Percentiles rank a stretch among this genome's conserved stretches.
Evolutionary conservation across 768 basidiomycete genomes (phyloP).

Genomic region (Tremella fuciformis): DNA sequence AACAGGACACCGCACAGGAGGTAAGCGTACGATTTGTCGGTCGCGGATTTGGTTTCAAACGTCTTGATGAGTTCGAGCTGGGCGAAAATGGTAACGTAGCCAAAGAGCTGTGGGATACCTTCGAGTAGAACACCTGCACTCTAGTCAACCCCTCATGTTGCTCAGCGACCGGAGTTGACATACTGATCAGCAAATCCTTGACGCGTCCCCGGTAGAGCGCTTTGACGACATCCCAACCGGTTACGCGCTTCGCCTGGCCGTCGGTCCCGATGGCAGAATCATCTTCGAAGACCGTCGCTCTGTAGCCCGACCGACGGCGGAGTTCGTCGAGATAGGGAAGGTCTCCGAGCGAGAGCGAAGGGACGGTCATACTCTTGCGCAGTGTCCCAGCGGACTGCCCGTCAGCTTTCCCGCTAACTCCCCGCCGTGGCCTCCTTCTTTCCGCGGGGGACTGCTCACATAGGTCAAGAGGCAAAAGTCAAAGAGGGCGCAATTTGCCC

Average conservation of each 20-base stretch:
- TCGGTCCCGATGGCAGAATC: not conserved
- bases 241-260: not conserved
- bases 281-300: not conserved
- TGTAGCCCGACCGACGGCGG: not conserved
- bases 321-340: not conserved
- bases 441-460: too few relatives aligned
- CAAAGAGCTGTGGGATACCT: constrained; percentile 13
- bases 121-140: constrained; percentile 26
- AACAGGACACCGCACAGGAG: constrained; percentile 44
- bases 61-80: constrained; percentile 40
- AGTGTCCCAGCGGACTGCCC: not conserved
- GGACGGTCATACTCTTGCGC: not conserved
- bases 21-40: constrained; percentile 36
- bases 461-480: constrained; percentile 31
- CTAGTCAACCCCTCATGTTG: not conserved
- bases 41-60: constrained; percentile 23
- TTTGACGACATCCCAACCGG: not conserved
- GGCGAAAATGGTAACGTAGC: constrained; percentile 31
- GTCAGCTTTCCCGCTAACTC: too few relatives aligned
- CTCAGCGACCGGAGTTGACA: not conserved
- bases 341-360: not conserved
- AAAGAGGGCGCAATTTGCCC: constrained; percentile 28
- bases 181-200: not conserved
- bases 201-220: not conserved
- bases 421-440: too few relatives aligned